Evolutionary conservation across 768 basidiomycete genomes (phyloP), one percentile per base, ranked within the genome.

Genomic region (Collybia nuda): DNA sequence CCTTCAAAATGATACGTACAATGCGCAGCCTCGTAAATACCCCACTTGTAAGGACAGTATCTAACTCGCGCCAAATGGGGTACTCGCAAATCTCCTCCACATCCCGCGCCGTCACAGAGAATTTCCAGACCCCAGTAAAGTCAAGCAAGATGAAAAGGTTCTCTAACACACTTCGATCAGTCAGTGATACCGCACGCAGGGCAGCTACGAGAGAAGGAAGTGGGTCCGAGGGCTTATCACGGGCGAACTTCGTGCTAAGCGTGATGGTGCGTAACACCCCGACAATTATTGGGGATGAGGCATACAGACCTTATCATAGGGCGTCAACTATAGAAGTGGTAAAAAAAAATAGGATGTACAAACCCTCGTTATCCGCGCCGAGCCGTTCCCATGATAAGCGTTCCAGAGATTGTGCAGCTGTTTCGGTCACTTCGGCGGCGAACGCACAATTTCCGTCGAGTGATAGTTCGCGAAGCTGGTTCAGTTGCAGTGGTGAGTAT

Each of bases 91-190:
- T 36, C 35, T 42, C 26, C 17, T 50, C 35, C 28, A 26, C 40
- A 40, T 56, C 55, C 17, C 55, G 53, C 26, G 29, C 38, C 2
- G 55, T 56, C 40, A 54, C 51, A 12, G 55, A 48, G 22, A 56
- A 56, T 24, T 48, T 53, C 55, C 55, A 56, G 43, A 55, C 54
- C 43, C 42, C 44, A 40, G 46, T 44, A 26, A 56, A 56, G 41
- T 50, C 48, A 15, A 56, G 49, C 24, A 44, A 5, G 5, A 56
- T 46, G 1, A 22, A 17, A 21, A 56, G 55, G 18, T 48, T 17
- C 29, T 39, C 28, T 14, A 56, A 46, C 6, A 46, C 17, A 19
- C 45, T 40, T 6, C 24, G 38, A 22, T 35, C 29, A 8, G n/a
- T n/a, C 6, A 39, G 21, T 21, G 39, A 19, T 2, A 24, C 28